A percentile compares a stretch with the other conserved stretches of the same genome.
Conservation (phyloP, 2,329 filamentous ascomycete species). For the Xylariomycetidae sp. region DNA sequence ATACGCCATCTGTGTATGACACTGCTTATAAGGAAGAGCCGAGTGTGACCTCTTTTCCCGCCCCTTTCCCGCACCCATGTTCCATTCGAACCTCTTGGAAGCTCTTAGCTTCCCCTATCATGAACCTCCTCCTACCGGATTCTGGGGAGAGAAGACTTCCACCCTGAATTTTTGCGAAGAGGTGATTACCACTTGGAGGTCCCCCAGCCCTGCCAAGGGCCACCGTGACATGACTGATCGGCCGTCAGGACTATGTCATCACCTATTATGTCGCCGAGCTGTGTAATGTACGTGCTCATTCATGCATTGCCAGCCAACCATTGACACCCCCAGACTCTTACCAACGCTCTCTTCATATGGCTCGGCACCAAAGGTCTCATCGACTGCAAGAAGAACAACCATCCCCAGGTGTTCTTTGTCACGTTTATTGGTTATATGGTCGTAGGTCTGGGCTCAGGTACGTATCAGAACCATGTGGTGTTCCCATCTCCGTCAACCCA, state of each 20-base stretch:
- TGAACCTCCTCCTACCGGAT: conserved; percentile 38
- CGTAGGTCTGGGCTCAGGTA: conserved; percentile 51
- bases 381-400: conserved; percentile 66
- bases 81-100: conserved; percentile 10
- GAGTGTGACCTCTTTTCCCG: too few species aligned
- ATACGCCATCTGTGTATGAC: too few species aligned
- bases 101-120: conserved; percentile 27
- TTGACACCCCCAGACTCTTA: conserved; percentile 53
- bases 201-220: not conserved
- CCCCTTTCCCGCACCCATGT: too few species aligned
- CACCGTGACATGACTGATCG: conserved; percentile 7
- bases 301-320: not conserved
- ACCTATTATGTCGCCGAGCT: conserved; percentile 74
- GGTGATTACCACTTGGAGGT: conserved; percentile 42
- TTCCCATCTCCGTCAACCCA: conserved; percentile 53
- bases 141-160: conserved; percentile 66
- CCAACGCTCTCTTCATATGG: conserved; percentile 77
- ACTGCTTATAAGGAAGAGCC: too few species aligned
- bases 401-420: conserved; percentile 72
- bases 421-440: conserved; percentile 50
- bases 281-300: conserved; percentile 48
- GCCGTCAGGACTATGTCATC: conserved; percentile 55
- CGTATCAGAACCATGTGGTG: conserved; percentile 52
- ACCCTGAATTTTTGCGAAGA: conserved; percentile 81
- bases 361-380: conserved; percentile 71